Conservation (phyloP, 2,329 filamentous ascomycete species). For the Penicillium sp. region DNA sequence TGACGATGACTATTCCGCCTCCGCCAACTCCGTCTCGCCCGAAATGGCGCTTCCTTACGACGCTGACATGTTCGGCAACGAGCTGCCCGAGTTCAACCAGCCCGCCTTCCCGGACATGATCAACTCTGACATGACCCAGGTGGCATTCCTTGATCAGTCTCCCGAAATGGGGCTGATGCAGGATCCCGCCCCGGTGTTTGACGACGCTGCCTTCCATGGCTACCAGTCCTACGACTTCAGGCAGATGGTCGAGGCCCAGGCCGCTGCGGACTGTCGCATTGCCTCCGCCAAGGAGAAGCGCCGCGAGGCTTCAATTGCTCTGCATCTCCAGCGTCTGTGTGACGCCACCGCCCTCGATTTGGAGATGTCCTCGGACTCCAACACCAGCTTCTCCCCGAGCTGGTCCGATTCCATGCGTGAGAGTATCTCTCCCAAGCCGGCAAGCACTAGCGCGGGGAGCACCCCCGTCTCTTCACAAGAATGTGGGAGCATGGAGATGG, state of each 20-base stretch:
- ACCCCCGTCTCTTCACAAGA: constrained; percentile 18
- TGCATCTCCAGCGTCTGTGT: constrained; percentile 39
- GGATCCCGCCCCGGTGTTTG: constrained; percentile 15
- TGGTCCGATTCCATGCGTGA: constrained; percentile 30
- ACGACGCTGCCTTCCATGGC: constrained; percentile 12
- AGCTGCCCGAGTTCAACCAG: constrained; percentile 19
- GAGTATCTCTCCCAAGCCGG: constrained; percentile 24
- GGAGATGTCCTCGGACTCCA: constrained; percentile 28
- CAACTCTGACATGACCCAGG: constrained; percentile 20
- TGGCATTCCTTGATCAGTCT: constrained; percentile 14
- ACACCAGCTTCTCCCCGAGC: constrained; percentile 29
- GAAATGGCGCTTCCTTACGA: constrained; percentile 28
- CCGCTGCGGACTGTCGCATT: constrained; percentile 33
- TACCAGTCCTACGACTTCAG: constrained; percentile 25
- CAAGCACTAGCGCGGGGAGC: constrained; percentile 22
- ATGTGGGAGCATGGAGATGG: constrained; percentile 33
- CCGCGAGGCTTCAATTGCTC: constrained; percentile 39
- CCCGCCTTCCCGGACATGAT: constrained; percentile 24
- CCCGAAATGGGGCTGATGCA: constrained; percentile 17
- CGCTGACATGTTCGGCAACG: constrained; percentile 22
- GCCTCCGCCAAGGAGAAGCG: constrained; percentile 40
- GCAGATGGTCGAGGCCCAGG: constrained; percentile 36
- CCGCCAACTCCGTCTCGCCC: constrained; percentile 30
- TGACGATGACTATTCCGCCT: constrained; percentile 28
- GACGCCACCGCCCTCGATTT: constrained; percentile 27